Evolutionary conservation across 495 filamentous ascomycete species (phyloP), one percentile per base, ranked within the genome.

Genomic region (Delitschia confertaspora): DNA sequence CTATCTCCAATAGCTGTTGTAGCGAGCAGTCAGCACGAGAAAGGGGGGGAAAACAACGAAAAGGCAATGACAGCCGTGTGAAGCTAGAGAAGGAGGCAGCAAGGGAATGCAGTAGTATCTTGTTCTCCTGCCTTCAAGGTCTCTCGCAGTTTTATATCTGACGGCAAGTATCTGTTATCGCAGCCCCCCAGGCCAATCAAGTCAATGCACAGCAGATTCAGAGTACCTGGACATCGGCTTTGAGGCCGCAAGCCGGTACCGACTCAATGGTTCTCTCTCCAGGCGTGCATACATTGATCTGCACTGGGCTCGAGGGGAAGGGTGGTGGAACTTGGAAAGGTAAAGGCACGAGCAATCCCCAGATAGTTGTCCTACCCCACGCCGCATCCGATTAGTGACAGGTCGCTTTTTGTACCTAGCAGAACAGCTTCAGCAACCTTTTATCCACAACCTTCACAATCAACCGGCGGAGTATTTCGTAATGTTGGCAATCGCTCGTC

Each of bases 91-190:
- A n/a, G n/a, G n/a, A n/a, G n/a, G n/a, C n/a, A n/a, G n/a, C n/a
- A n/a, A n/a, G n/a, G n/a, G n/a, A n/a, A n/a, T n/a, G n/a, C n/a
- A n/a, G n/a, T n/a, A n/a, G n/a, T n/a, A n/a, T n/a, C n/a, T n/a
- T n/a, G n/a, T n/a, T n/a, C n/a, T n/a, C n/a, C n/a, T n/a, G n/a
- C n/a, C n/a, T n/a, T n/a, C n/a, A n/a, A n/a, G n/a, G n/a, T n/a
- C n/a, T n/a, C n/a, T n/a, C n/a, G n/a, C n/a, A n/a, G n/a, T n/a
- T 45, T 38, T 45, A 38, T 39, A 40, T 40, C 24, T 32, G 6
- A n/a, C 42, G 2, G 22, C 32, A 11, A 23, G 17, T 25, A 6
- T 7, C 24, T 33, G 26, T 27, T 24, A 39, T 47, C 32, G 36
- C 16, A 7, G 27, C 9, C 3, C 41, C 13, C 41, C 16, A n/a